Evolutionary conservation across 768 basidiomycete genomes (phyloP).

Genomic region (Mycena haematopus): DNA sequence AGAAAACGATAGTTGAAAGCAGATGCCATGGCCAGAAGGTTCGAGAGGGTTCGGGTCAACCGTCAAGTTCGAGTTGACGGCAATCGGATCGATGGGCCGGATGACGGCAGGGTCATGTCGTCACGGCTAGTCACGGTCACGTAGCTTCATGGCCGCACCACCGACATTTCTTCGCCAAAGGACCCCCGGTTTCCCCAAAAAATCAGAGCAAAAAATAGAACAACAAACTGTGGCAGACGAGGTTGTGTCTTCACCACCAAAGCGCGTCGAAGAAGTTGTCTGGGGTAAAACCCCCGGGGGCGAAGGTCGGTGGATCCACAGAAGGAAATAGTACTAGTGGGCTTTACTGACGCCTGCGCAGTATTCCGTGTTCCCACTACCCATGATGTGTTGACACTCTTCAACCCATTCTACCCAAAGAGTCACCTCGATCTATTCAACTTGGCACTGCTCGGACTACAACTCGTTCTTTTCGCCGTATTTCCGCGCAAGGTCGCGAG

Average conservation of each 20-base stretch:
- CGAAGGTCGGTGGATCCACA: slow-evolving; percentile 59
- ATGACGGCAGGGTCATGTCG: too few relatives aligned
- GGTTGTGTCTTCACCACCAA: background rate
- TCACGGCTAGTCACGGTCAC: background rate
- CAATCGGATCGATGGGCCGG: too few relatives aligned
- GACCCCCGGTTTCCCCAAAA: background rate
- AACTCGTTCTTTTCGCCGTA: slow-evolving; percentile 73
- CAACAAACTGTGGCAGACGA: slow-evolving; percentile 1
- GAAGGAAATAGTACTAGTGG: slow-evolving; percentile 2
- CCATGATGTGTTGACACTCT: slow-evolving; percentile 87
- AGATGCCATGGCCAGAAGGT: too few relatives aligned
- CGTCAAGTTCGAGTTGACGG: too few relatives aligned
- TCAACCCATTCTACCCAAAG: slow-evolving; percentile 83
- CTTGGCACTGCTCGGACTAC: slow-evolving; percentile 76
- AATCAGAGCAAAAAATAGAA: background rate
- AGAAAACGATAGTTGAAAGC: too few relatives aligned
- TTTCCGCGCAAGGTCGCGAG: slow-evolving; percentile 63
- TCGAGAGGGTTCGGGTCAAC: too few relatives aligned
- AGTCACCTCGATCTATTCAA: slow-evolving; percentile 90
- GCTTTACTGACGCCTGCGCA: slow-evolving; percentile 42
- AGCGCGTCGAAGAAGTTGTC: slow-evolving; percentile 68
- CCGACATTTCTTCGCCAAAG: slow-evolving; percentile 21
- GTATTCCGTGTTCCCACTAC: slow-evolving; percentile 95
- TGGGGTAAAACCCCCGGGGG: slow-evolving; percentile 89
- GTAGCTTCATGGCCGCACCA: slow-evolving; percentile 13